A percentile compares a stretch with the other conserved stretches of the same genome.
Conservation (phyloP, 306 rosid genomes). For the Dryas alaskensis region DNA sequence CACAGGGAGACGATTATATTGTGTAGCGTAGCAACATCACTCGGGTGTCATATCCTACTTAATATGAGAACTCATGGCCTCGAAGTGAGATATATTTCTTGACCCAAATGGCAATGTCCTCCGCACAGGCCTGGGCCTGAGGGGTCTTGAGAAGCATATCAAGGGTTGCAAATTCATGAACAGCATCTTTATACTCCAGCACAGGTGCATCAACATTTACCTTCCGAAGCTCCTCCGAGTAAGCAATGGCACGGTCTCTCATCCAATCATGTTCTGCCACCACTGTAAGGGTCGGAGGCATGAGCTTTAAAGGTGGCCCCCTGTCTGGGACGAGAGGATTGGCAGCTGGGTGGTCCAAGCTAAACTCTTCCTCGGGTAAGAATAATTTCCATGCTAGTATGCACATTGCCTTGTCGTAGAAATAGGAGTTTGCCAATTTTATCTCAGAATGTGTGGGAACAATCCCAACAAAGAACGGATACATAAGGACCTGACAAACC, state of each 20-base stretch:
- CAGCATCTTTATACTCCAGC: conserved; percentile 88
- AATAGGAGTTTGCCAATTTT: conserved; percentile 88
- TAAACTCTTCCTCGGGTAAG: conserved; percentile 77
- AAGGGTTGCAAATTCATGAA: conserved; percentile 90
- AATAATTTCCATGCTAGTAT: conserved; percentile 90
- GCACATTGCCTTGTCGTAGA: conserved; percentile 93
- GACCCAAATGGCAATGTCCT: conserved; percentile 96
- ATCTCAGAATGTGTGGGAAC: conserved; percentile 91
- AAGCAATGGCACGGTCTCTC: conserved; percentile 97
- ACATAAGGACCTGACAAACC: conserved; percentile 86
- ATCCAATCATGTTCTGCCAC: conserved; percentile 98
- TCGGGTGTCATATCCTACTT: conserved; percentile 30
- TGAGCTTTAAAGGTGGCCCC: conserved; percentile 73
- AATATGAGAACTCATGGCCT: conserved; percentile 95
- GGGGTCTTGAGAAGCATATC: conserved; percentile 89
- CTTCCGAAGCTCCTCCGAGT: conserved; percentile 92
- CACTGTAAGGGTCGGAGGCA: conserved; percentile 93
- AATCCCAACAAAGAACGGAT: conserved; percentile 83
- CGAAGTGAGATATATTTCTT: conserved; percentile 85
- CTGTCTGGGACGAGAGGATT: conserved; percentile 72
- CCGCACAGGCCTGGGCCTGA: conserved; percentile 88
- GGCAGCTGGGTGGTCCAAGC: conserved; percentile 87
- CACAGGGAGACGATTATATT: conserved; percentile 25
- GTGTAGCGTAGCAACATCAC: conserved; percentile 17
- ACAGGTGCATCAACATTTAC: conserved; percentile 89